Evolutionary conservation across 2,329 filamentous ascomycete genomes (phyloP).

Genomic region (Chaetoscypha palmicola): DNA sequence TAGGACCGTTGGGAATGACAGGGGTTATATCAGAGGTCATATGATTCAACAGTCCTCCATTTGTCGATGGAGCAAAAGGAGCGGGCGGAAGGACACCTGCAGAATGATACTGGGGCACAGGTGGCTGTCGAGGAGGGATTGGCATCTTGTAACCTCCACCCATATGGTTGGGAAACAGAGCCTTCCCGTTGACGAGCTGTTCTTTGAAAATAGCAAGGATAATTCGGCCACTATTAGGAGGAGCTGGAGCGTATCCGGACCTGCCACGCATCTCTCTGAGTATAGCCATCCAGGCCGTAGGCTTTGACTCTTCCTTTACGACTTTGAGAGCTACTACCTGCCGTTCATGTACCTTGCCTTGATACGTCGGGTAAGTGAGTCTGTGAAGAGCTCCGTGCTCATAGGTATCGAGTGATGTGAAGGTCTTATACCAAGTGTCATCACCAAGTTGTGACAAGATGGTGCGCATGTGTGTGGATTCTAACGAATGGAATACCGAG

Average conservation of each 20-base stretch:
- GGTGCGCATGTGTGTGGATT: constrained; percentile 25
- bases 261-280: constrained; percentile 10
- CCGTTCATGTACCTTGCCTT: constrained; percentile 10
- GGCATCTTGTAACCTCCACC: background rate
- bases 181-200: constrained; percentile 18
- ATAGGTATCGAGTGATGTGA: constrained; percentile 9
- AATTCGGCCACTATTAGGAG: constrained; percentile 6
- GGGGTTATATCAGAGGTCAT: background rate
- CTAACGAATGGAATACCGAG: constrained; percentile 25
- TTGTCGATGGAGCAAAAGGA: background rate
- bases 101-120: background rate
- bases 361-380: constrained; percentile 7
- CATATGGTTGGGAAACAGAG: constrained; percentile 4
- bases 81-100: background rate
- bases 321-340: constrained; percentile 24
- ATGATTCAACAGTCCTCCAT: background rate
- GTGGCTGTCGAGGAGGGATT: background rate
- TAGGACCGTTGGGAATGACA: background rate
- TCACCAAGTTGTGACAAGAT: constrained; percentile 24
- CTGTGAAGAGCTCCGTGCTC: constrained; percentile 15
- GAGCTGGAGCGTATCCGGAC: background rate
- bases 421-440: constrained; percentile 26
- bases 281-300: constrained; percentile 17
- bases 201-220: constrained; percentile 25
- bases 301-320: constrained; percentile 16